A percentile compares a stretch with the other conserved stretches of the same genome.
Conservation (phyloP, 2,329 filamentous ascomycete genomes). For the Diaporthe sp. region DNA sequence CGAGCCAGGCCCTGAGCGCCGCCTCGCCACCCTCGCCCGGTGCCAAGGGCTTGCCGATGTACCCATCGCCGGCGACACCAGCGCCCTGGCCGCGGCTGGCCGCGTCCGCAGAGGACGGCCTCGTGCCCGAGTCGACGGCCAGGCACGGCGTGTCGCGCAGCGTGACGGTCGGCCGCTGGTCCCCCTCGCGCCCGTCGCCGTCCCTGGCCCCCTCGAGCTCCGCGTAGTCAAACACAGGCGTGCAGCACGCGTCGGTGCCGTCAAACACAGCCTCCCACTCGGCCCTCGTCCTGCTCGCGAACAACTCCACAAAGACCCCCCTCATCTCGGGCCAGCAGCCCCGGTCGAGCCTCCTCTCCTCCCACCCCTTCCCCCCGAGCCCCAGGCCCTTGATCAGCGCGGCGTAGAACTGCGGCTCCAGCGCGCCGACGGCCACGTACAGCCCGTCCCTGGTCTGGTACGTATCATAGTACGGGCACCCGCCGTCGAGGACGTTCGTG, state of each 20-base stretch:
- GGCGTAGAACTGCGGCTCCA: slow-evolving; percentile 89
- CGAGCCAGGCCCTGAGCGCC: slow-evolving; percentile 78
- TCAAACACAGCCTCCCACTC: slow-evolving; percentile 93
- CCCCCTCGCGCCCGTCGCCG: slow-evolving; percentile 64
- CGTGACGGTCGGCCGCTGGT: slow-evolving; percentile 79
- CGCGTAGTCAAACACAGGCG: slow-evolving; percentile 83
- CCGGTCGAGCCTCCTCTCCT: slow-evolving; percentile 69
- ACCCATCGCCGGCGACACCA: slow-evolving; percentile 77
- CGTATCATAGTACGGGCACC: slow-evolving; percentile 89
- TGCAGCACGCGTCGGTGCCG: slow-evolving; percentile 91
- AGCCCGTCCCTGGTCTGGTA: slow-evolving; percentile 86
- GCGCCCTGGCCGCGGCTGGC: slow-evolving; percentile 72
- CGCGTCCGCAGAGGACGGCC: slow-evolving; percentile 45
- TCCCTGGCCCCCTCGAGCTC: slow-evolving; percentile 73
- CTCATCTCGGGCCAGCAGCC: slow-evolving; percentile 77
- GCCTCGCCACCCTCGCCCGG: slow-evolving; percentile 82
- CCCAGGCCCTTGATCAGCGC: slow-evolving; percentile 76
- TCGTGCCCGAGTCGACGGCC: slow-evolving; percentile 66
- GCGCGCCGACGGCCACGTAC: slow-evolving; percentile 89
- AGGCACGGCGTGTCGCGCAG: slow-evolving; percentile 78
- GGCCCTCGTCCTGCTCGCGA: slow-evolving; percentile 76
- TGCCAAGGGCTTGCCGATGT: slow-evolving; percentile 69
- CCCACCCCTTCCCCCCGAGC: slow-evolving; percentile 65
- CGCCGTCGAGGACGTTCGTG: slow-evolving; percentile 84
- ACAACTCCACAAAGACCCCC: slow-evolving; percentile 70